phyloP scores from a whole-genome alignment of 2,329 filamentous ascomycete genomes.

The Ophiocordyceps robertsii region DNA sequence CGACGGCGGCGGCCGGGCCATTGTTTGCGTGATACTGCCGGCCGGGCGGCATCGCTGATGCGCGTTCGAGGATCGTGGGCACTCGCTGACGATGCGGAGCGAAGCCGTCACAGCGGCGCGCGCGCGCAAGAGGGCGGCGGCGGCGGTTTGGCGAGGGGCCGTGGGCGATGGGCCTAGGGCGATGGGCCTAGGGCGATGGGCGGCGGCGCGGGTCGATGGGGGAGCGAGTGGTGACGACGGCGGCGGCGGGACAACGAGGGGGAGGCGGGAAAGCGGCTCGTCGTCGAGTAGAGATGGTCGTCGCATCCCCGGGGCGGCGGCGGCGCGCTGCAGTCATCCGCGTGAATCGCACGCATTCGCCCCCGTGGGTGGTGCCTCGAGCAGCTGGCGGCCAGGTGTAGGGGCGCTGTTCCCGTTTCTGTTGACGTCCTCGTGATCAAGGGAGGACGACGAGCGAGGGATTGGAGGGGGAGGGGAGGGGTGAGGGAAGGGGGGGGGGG shows the following conservation, averaged over 20 bases:
- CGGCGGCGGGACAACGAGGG: neutral
- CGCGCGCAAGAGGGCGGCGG: neutral
- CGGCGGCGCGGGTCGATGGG: neutral
- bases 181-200: neutral
- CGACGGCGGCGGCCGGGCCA: constrained; percentile 21
- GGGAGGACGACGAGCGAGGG: neutral
- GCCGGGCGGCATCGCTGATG: constrained; percentile 16
- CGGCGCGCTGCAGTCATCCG: constrained; percentile 3
- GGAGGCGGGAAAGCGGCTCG: constrained; percentile 2
- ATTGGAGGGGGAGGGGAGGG: too few relatives aligned
- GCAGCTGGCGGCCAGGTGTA: neutral
- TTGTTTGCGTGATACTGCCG: constrained; percentile 28
- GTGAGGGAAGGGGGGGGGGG: too few relatives aligned
- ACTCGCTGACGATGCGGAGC: neutral
- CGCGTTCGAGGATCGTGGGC: neutral
- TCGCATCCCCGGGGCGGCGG: constrained; percentile 7
- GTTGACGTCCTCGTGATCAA: too few relatives aligned
- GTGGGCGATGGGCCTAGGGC: too few relatives aligned
- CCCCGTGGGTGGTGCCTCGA: neutral
- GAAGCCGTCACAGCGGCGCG: neutral
- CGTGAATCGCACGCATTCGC: constrained; percentile 5
- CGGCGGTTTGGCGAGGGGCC: too few relatives aligned
- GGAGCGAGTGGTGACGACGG: neutral
- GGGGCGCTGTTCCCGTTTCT: too few relatives aligned
- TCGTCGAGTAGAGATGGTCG: constrained; percentile 3